These are phyloP conservation scores for Pichia exigua DNA, from an alignment of 805 yeast species.

Conservation along the genomic window DNA sequence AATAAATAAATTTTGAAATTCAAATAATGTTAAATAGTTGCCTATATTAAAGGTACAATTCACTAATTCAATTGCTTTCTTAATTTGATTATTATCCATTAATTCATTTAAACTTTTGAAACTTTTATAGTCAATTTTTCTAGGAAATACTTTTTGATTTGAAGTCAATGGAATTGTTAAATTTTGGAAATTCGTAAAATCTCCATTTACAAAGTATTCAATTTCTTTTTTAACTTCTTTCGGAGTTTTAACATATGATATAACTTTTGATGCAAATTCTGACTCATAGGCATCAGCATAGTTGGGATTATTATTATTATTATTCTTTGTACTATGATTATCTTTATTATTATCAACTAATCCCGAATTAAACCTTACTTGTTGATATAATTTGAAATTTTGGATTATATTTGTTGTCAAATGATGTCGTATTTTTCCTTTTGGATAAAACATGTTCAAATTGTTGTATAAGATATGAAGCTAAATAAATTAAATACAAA, in stretches of 20 bases:
- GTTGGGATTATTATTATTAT: neutral
- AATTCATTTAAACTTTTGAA: constrained; percentile 3
- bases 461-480: neutral
- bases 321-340: neutral
- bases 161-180: neutral
- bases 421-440: constrained; percentile 5
- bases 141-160: neutral
- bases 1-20: constrained; percentile 20
- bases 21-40: constrained; percentile 15
- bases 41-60: constrained; percentile 3
- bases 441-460: neutral
- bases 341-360: neutral
- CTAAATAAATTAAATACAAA: neutral
- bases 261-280: neutral
- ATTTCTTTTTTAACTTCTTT: neutral
- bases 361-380: neutral
- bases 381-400: neutral
- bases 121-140: constrained; percentile 1
- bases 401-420: neutral
- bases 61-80: constrained; percentile 7
- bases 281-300: neutral
- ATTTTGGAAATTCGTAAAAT: constrained; percentile 1
- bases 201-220: neutral
- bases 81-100: constrained; percentile 3
- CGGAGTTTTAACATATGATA: constrained; percentile 4